A percentile compares a stretch with the other conserved stretches of the same genome.
phyloP scores from a whole-genome alignment of 2,329 filamentous ascomycete species.

The Salinomyces thailandicus region DNA sequence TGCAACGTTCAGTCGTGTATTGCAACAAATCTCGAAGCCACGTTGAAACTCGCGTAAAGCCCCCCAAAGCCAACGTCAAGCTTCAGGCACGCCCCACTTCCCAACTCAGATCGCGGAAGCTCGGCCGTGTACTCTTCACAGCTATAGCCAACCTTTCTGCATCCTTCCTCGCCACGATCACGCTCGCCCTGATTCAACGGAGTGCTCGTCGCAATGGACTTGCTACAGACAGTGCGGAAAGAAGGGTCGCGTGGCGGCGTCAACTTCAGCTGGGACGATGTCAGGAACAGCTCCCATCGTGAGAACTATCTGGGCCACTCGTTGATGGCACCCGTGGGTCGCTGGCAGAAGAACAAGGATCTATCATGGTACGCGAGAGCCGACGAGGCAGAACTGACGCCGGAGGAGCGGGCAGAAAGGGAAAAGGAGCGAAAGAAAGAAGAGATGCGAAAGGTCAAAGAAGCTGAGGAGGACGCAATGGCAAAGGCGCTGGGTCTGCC shows the following conservation, averaged over 20 bases:
- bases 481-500: conserved; percentile 72
- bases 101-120: not conserved
- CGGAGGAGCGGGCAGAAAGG: conserved; percentile 43
- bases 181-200: too few species aligned
- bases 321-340: conserved; percentile 77
- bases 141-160: not conserved
- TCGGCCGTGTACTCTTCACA: too few species aligned
- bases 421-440: conserved; percentile 59
- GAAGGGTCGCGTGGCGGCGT: conserved; percentile 79
- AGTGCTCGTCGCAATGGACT: conserved; percentile 69
- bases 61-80: not conserved
- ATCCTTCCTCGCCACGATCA: not conserved
- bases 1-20: conserved; percentile 3
- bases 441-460: conserved; percentile 73
- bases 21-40: conserved; percentile 1
- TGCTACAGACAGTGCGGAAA: conserved; percentile 86
- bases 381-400: conserved; percentile 40
- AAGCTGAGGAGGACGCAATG: conserved; percentile 87
- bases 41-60: conserved; percentile 1
- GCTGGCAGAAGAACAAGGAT: conserved; percentile 75
- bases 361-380: conserved; percentile 55
- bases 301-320: conserved; percentile 88
- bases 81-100: conserved; percentile 1
- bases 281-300: conserved; percentile 74
- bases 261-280: conserved; percentile 95